A percentile compares a stretch with the other conserved stretches of the same genome.
These are phyloP conservation scores for Celoporthe dispersa DNA, from an alignment of 2,329 filamentous ascomycete genomes.

Conservation along the genomic window DNA sequence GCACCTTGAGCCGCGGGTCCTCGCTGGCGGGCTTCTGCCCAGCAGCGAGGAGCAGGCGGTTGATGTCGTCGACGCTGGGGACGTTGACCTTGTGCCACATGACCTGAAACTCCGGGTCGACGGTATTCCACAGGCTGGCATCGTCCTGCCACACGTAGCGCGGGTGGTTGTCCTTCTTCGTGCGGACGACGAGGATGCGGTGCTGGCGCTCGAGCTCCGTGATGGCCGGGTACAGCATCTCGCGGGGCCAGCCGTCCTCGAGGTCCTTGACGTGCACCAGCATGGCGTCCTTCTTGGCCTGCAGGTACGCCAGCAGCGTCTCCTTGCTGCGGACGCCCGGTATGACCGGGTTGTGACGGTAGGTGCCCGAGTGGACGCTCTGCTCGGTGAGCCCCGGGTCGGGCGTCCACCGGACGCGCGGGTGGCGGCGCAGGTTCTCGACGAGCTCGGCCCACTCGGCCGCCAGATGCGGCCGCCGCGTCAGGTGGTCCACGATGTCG, in stretches of 20 bases:
- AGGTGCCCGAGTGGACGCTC: slow-evolving; percentile 71
- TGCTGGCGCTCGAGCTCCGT: slow-evolving; percentile 77
- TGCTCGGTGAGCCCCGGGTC: slow-evolving; percentile 66
- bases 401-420: slow-evolving; percentile 61
- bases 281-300: slow-evolving; percentile 78
- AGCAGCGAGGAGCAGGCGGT: slow-evolving; percentile 74
- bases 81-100: slow-evolving; percentile 84
- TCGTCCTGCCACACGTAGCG: slow-evolving; percentile 90
- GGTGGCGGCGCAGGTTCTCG: slow-evolving; percentile 69
- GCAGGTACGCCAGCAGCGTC: slow-evolving; percentile 79
- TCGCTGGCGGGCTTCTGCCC: slow-evolving; percentile 86
- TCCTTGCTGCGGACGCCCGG: slow-evolving; percentile 76
- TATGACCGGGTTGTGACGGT: slow-evolving; percentile 82
- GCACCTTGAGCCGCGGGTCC: slow-evolving; percentile 66
- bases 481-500: slow-evolving; percentile 81
- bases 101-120: slow-evolving; percentile 81
- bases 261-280: slow-evolving; percentile 86
- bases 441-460: slow-evolving; percentile 67
- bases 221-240: slow-evolving; percentile 69
- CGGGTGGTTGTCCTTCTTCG: slow-evolving; percentile 89
- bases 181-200: slow-evolving; percentile 82
- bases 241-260: slow-evolving; percentile 93
- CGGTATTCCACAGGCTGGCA: slow-evolving; percentile 71
- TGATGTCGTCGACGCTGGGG: slow-evolving; percentile 76
- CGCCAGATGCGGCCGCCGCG: slow-evolving; percentile 66